phyloP scores from a whole-genome alignment of 495 filamentous ascomycete species.

The Penicillium mononematosum region DNA sequence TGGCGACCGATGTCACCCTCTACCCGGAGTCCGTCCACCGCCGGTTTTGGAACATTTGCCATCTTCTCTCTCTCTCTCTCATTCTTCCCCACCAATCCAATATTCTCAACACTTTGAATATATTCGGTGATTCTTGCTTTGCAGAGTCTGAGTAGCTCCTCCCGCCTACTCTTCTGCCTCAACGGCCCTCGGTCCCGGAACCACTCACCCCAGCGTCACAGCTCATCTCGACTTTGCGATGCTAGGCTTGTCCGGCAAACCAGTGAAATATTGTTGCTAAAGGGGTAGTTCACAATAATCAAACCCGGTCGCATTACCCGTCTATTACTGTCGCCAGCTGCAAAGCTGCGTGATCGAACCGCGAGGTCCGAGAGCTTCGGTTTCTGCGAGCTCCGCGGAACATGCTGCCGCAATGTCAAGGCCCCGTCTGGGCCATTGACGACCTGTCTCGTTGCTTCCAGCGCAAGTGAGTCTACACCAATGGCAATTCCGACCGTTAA shows the following conservation, averaged over 20 bases:
- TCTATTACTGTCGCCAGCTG: conserved; percentile 7
- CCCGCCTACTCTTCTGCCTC: not conserved
- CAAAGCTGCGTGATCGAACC: conserved; percentile 8
- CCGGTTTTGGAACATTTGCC: conserved; percentile 21
- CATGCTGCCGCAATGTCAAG: conserved; percentile 74
- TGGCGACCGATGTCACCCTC: conserved; percentile 25
- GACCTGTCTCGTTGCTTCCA: conserved; percentile 89
- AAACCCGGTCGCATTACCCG: conserved; percentile 9
- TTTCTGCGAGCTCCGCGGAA: conserved; percentile 17
- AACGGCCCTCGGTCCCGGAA: conserved; percentile 13
- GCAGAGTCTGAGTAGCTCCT: not conserved
- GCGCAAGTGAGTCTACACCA: conserved; percentile 60
- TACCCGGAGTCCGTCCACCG: conserved; percentile 23
- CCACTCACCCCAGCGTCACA: conserved; percentile 7
- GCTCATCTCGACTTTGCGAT: conserved; percentile 27
- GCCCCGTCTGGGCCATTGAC: conserved; percentile 81
- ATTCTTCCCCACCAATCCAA: conserved; percentile 1
- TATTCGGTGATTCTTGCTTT: not conserved
- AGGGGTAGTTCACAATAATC: conserved; percentile 1
- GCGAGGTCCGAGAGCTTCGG: conserved; percentile 18
- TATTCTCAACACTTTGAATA: not conserved
- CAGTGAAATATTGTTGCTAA: conserved; percentile 19
- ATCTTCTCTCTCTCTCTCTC: conserved; percentile 12
- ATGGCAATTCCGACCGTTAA: conserved; percentile 10
- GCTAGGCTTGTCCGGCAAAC: conserved; percentile 26